Evolutionary conservation across 2,329 filamentous ascomycete genomes (phyloP), one percentile per base, ranked within the genome.

Genomic region (Dactylonectria macrodidyma): DNA sequence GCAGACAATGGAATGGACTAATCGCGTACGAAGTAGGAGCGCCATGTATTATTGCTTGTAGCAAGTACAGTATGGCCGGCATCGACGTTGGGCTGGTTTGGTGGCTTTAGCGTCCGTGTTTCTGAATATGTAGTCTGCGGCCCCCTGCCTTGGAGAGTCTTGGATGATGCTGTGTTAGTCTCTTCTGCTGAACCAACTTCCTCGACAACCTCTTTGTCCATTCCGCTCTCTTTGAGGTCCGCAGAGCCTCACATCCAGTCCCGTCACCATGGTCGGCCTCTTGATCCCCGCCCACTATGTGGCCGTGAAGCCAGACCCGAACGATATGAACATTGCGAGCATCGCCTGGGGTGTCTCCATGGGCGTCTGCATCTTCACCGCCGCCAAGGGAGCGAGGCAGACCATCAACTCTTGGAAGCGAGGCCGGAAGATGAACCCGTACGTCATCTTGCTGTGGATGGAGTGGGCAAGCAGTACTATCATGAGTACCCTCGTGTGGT

Each of bases 311-410:
- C 71, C 75, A 0, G 73, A 66, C 10, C 33, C 56, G 12, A 68
- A 69, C 68, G 75, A 77, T 30, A 73, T 76, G 77, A 75, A 74
- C 5, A 71, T 75, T 54, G 75, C 75, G 16, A 75, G 72, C n/a
- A 77, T 77, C 16, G 70, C 74, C 14, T 77, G 73, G 73, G 75
- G 75, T 2, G 57, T 77, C 8, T 75, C 75, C 12, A 70, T 77
- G 1, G 75, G 74, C 5, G 65, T 77, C 1, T 75, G 71, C 5
- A 57, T 77, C n/a, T 77, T 77, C 44, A 75, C 73, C 0, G 70
- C 68, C 12, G 55, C 65, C 34, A 77, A 77, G 63, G 74, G 66
- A 2, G 24, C 66, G 22, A 64, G 67, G 8, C 75, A 77, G 14
- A 73, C 75, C 2, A 51, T 68, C 59, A 70, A 72, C 3, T 76